These are phyloP conservation scores for Penicillium hesseltinei DNA, from an alignment of 2,329 filamentous ascomycete genomes.

Conservation along the genomic window DNA sequence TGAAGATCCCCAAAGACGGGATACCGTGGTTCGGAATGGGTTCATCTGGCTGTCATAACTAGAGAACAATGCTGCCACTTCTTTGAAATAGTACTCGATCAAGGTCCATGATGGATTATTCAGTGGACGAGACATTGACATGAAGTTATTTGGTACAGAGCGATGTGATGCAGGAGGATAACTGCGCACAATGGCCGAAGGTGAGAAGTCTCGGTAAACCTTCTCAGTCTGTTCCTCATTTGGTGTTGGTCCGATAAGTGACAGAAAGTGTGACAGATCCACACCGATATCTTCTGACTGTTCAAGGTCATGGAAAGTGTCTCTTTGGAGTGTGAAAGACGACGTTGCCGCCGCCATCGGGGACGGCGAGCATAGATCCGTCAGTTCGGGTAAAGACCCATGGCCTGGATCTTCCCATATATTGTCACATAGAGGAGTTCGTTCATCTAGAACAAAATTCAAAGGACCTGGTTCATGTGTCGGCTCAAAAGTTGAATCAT, in stretches of 20 bases:
- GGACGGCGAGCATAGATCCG: constrained; percentile 31
- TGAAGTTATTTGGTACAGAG: constrained; percentile 25
- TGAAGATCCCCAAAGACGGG: constrained; percentile 57
- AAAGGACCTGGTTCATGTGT: constrained; percentile 5
- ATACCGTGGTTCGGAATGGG: constrained; percentile 59
- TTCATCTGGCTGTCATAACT: constrained; percentile 63
- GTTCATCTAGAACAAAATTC: constrained; percentile 17
- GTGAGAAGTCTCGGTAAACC: constrained; percentile 30
- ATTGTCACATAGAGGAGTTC: constrained; percentile 27
- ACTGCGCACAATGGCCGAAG: constrained; percentile 34
- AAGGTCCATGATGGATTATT: constrained; percentile 55
- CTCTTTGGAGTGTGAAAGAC: constrained; percentile 15
- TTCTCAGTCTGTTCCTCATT: constrained; percentile 13
- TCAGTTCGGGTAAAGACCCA: constrained; percentile 33
- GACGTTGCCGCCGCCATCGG: constrained; percentile 18
- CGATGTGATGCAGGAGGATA: constrained; percentile 29
- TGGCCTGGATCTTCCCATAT: constrained; percentile 33
- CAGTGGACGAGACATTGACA: constrained; percentile 41
- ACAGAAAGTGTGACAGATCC: constrained; percentile 28
- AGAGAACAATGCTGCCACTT: constrained; percentile 62
- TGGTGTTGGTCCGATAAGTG: constrained; percentile 22
- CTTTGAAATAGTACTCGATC: constrained; percentile 64
- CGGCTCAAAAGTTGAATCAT: not conserved
- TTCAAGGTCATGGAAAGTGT: constrained; percentile 20
- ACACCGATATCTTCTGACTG: constrained; percentile 18